Evolutionary conservation across 805 yeast species (phyloP).

Genomic region (Cyberlindnera meyerae): DNA sequence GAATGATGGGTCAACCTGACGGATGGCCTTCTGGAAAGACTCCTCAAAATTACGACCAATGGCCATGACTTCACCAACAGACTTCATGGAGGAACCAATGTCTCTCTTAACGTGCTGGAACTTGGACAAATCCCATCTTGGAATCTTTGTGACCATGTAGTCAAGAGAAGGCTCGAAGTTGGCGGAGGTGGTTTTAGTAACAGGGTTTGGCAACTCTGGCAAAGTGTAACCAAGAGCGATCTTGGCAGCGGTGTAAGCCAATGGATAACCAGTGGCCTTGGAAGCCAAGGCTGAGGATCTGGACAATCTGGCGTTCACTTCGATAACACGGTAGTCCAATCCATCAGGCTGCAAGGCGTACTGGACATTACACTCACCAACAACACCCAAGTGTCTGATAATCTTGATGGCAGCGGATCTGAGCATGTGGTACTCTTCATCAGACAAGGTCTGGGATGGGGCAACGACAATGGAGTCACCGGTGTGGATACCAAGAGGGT

Average conservation of each 20-base stretch:
- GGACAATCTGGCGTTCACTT: constrained; percentile 94
- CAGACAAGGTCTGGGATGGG: constrained; percentile 95
- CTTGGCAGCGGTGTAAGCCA: constrained; percentile 98
- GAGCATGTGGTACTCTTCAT: constrained; percentile 96
- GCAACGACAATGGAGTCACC: constrained; percentile 99
- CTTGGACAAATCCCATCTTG: constrained; percentile 96
- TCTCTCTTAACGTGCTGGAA: constrained; percentile 93
- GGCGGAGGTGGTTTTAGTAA: constrained; percentile 92
- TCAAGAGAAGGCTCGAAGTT: constrained; percentile 96
- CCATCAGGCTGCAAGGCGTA: constrained; percentile 96
- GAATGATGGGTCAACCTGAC: constrained; percentile 90
- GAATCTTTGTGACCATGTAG: constrained; percentile 94
- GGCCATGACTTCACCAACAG: constrained; percentile 99
- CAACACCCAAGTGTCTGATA: constrained; percentile 96
- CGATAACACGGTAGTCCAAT: constrained; percentile 91
- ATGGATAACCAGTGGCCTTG: constrained; percentile 97
- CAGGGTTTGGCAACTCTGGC: constrained; percentile 94
- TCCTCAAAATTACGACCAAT: constrained; percentile 98
- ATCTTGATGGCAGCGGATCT: constrained; percentile 96
- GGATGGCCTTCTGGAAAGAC: constrained; percentile 93
- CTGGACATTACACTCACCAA: constrained; percentile 98
- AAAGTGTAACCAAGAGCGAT: constrained; percentile 91
- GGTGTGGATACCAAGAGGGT: constrained; percentile 96
- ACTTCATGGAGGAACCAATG: constrained; percentile 94
- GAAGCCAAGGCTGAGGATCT: constrained; percentile 98